Evolutionary conservation across 352 stramenopile species (phyloP), one percentile per base, ranked within the genome.

Genomic region (Globisporangium emineosum): DNA sequence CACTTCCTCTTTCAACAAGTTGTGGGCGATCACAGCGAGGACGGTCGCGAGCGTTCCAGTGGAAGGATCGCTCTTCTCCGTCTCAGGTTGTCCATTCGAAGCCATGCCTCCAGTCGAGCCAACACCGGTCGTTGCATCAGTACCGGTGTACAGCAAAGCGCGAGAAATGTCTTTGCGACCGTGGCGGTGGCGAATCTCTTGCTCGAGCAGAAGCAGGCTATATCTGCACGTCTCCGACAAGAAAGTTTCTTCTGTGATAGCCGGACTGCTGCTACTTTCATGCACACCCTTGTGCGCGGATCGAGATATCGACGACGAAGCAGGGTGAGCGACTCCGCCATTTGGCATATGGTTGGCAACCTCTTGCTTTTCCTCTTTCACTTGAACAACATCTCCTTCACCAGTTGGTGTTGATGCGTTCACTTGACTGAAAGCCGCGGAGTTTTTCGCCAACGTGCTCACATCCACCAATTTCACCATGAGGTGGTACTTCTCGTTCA

Each of bases 181-280:
- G 56, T 96, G 83, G 40, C 78, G 82, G 32, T 86, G 80, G 0
- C 87, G 82, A 27, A 93, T 89, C 64, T 94, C 83, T 75, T 96
- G 85, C 53, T 93, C 80, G 19, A 96, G 66, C n/a, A 93, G 59
- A 29, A 91, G 57, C 5, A 91, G 60, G 23, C 77, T 81, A 62
- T 87, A 93, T 37, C 83, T 73, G 43, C 83, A 93, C 0, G 81
- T 90, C 56, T 88, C 71, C 1, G 71, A 73, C 50, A 93, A 70
- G 25, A 89, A 94, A 9, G 70, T 66, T 70, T 66, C 64, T 29
- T 70, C 57, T 15, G 64, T 51, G 9, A 57, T 30, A 21, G 27
- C 37, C 17, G 37, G 9, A 9, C 40, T 52, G n/a, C 12, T 53
- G 12, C 35, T 42, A 17, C 40, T 23, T 47, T 47, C 40, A 21